A percentile compares a stretch with the other conserved stretches of the same genome.
phyloP scores from a whole-genome alignment of 371 early-diverging fungal genomes.

The Lichtheimia ramosa region DNA sequence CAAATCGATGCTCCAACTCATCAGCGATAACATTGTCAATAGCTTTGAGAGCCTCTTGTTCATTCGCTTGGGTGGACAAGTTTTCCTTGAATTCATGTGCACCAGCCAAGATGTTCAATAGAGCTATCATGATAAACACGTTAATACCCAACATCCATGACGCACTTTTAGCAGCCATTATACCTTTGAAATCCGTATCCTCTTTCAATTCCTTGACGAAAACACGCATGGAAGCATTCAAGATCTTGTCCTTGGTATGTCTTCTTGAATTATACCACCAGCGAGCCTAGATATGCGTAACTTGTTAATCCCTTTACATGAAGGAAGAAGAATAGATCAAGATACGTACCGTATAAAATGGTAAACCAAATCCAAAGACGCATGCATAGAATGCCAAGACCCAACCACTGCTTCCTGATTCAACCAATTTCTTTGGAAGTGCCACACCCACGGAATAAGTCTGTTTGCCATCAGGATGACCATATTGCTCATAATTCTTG shows the following conservation, averaged over 20 bases:
- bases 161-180: background rate
- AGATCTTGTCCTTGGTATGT: slow-evolving; percentile 86
- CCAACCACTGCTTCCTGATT: slow-evolving; percentile 74
- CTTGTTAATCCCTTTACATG: too few relatives aligned
- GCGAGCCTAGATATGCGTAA: slow-evolving; percentile 44
- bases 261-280: slow-evolving; percentile 95
- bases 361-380: slow-evolving; percentile 87
- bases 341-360: slow-evolving; percentile 72
- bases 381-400: slow-evolving; percentile 82
- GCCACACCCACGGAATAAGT: slow-evolving; percentile 94
- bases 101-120: slow-evolving; percentile 68
- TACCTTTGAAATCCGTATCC: slow-evolving; percentile 51
- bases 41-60: slow-evolving; percentile 50
- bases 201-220: slow-evolving; percentile 91
- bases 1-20: slow-evolving; percentile 60
- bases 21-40: slow-evolving; percentile 56
- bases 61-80: slow-evolving; percentile 46
- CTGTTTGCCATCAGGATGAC: slow-evolving; percentile 95
- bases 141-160: background rate
- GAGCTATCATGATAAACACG: slow-evolving; percentile 18
- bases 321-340: too few relatives aligned
- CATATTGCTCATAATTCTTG: slow-evolving; percentile 91
- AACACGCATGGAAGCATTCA: slow-evolving; percentile 84
- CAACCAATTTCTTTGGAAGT: slow-evolving; percentile 84
- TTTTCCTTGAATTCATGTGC: slow-evolving; percentile 75